These are phyloP conservation scores for Tarenaya hassleriana DNA, from an alignment of 345 rosid genomes.

Conservation along the genomic window DNA sequence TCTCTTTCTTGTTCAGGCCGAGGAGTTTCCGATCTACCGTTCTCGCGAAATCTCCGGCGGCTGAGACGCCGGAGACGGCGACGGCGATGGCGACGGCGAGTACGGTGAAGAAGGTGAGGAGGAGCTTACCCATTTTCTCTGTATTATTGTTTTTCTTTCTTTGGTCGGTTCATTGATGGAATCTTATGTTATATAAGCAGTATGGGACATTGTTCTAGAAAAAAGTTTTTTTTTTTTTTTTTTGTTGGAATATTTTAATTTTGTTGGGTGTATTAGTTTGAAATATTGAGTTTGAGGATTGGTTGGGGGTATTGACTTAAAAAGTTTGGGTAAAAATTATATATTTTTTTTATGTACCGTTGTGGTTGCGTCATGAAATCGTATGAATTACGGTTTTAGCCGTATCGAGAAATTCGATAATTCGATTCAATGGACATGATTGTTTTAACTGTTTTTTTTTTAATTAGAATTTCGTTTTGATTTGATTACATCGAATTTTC, in stretches of 20 bases:
- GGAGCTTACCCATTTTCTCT: conserved; percentile 22
- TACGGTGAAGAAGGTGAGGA: conserved; percentile 18
- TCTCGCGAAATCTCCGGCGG: conserved; percentile 26
- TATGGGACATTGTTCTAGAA: conserved; percentile 7
- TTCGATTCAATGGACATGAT: too few species aligned
- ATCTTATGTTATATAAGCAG: conserved; percentile 3
- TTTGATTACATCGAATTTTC: too few species aligned
- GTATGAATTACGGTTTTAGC: conserved; percentile 29
- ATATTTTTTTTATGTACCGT: neutral
- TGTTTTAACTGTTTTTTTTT: too few species aligned
- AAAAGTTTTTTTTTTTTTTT: neutral
- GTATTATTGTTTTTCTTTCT: too few species aligned
- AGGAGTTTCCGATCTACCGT: conserved; percentile 30
- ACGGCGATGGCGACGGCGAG: conserved; percentile 16
- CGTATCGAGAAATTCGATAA: neutral
- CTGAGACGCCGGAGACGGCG: conserved; percentile 12
- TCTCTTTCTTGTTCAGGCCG: conserved; percentile 39
- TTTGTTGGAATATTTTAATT: neutral
- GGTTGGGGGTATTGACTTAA: conserved; percentile 18
- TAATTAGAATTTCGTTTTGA: too few species aligned
- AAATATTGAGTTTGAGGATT: neutral
- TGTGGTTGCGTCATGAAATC: conserved; percentile 19
- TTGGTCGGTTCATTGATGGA: neutral
- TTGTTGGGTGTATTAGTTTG: neutral
- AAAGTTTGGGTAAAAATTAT: neutral